Base-by-base conservation (phyloP, 1,284 basidiomycete genomes). In the Cystobasidium pallidum region DNA sequence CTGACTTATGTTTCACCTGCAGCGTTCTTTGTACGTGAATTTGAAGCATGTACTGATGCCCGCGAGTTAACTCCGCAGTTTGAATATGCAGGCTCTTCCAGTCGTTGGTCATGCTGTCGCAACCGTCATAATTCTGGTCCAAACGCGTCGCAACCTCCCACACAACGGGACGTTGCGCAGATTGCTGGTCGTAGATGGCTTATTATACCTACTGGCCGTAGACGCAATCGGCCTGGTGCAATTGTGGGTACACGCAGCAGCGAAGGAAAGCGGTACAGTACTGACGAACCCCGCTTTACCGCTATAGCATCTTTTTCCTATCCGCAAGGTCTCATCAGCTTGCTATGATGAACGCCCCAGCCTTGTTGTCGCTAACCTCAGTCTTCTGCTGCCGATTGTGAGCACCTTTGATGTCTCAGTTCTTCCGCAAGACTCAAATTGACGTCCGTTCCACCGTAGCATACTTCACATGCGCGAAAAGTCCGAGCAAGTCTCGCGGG, bases 311-410 rank as follows among this genome's bases (percentile, higher is more conserved):
- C 0, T 71, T 71, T 32, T 64, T 71, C 36, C 36, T 55, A 3
- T 17, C 47, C 11, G 24, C 61, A 11, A 30, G 11, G 13, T 15
- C n/a, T 13, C 68, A 30, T 19, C 36, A 34, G 24, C 26, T 71
- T 26, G 49, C 43, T 11, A 71, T 71, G 68, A 59, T 71, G 59
- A 71, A 71, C 45, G 49, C 47, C 4, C 43, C 68, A 21, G 68
- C 68, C 7, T 41, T 71, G 1, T n/a, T 63, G 6, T 52, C 59
- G 8, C 28, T 71, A 10, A 71, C 68, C 6, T 71, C 68, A 4
- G 68, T 71, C 21, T 45, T 71, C n/a, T 71, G 68, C 68, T 71
- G 68, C 39, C 68, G 61, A 10, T 55, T 71, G 68, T 71, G 41
- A 63, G 68, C n/a, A n/a, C 3, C 19, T 19, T 45, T 11, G 39